phyloP scores from a whole-genome alignment of 2,329 filamentous ascomycete species.

The Trichoderma sp. region DNA sequence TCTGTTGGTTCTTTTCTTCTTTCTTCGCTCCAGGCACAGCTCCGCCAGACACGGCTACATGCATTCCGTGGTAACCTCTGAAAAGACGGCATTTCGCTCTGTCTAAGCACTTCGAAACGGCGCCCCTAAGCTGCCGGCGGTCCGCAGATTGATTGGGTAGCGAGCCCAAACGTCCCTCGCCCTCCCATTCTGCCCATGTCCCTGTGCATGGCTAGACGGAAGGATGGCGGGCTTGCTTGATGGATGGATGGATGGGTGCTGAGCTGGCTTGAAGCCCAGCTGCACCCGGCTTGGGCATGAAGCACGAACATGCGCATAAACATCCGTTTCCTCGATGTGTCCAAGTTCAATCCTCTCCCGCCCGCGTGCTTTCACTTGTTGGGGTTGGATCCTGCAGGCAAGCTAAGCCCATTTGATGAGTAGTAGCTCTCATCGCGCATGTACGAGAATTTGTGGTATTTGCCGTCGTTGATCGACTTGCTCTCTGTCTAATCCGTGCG shows the following conservation, averaged over 20 bases:
- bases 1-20: neutral
- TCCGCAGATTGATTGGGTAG: neutral
- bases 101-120: neutral
- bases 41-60: constrained; percentile 13
- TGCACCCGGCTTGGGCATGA: constrained; percentile 18
- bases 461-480: neutral
- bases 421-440: neutral
- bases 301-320: constrained; percentile 3
- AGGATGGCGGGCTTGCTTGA: constrained; percentile 13
- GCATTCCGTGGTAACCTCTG: constrained; percentile 16
- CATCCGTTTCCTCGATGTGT: neutral
- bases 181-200: constrained; percentile 7
- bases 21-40: constrained; percentile 1
- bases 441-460: neutral
- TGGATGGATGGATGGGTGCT: constrained; percentile 17
- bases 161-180: neutral
- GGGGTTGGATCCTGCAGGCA: neutral
- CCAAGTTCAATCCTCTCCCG: neutral
- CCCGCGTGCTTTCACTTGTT: neutral
- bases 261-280: constrained; percentile 21
- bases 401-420: constrained; percentile 17
- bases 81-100: neutral
- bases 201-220: neutral
- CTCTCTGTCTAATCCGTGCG: neutral
- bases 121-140: neutral